Conservation (phyloP, 2,329 filamentous ascomycete genomes). For the Diaporthe vexans region DNA sequence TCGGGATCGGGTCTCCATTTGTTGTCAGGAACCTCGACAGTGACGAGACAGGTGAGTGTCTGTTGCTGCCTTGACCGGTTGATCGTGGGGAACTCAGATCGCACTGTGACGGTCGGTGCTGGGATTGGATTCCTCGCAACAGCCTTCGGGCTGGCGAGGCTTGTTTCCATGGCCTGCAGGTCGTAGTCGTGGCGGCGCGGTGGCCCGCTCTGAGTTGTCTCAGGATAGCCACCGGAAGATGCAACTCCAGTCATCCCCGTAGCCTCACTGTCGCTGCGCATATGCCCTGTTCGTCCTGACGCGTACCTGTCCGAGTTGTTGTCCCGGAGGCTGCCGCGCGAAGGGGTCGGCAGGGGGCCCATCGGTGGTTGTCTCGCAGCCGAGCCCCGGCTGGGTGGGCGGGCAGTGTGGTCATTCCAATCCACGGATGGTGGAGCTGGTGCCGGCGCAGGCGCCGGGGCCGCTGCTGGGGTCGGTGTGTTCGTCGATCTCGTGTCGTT, state of each 20-base stretch:
- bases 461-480: constrained; percentile 71
- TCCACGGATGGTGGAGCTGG: constrained; percentile 67
- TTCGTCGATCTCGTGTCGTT: constrained; percentile 71
- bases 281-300: constrained; percentile 66
- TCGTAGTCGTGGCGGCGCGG: constrained; percentile 90
- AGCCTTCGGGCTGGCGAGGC: constrained; percentile 79
- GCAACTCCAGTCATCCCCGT: constrained; percentile 79
- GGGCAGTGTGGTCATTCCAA: constrained; percentile 76
- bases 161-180: constrained; percentile 94
- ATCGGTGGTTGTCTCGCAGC: constrained; percentile 53
- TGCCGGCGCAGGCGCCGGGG: constrained; percentile 71
- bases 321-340: constrained; percentile 61
- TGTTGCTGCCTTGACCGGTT: constrained; percentile 94
- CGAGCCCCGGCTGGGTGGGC: constrained; percentile 66
- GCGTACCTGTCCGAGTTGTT: constrained; percentile 60
- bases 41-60: constrained; percentile 92
- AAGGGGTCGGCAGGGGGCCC: constrained; percentile 45
- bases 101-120: constrained; percentile 89
- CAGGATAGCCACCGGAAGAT: constrained; percentile 85
- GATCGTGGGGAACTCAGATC: constrained; percentile 96
- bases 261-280: constrained; percentile 82
- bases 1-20: constrained; percentile 92
- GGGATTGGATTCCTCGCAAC: constrained; percentile 89
- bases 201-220: constrained; percentile 78
- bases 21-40: constrained; percentile 91